Percentiles rank a stretch among this genome's conserved stretches.
Conservation (phyloP, 495 filamentous ascomycete genomes). For the Talaromyces nanjingensis region DNA sequence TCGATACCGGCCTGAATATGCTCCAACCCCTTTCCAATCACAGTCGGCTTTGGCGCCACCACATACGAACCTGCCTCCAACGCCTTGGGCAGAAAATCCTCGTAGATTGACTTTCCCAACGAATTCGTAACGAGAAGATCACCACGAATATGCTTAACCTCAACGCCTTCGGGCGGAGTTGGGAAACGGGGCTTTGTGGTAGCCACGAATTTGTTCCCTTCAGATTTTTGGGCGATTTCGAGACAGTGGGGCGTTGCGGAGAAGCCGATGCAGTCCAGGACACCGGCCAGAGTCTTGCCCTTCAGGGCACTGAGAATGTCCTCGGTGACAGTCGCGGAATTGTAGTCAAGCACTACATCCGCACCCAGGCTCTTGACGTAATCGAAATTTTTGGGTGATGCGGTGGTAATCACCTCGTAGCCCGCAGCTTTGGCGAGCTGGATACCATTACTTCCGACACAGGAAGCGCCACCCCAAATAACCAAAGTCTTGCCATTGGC, state of each 20-base stretch:
- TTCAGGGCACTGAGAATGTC: not conserved
- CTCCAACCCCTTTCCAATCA: not conserved
- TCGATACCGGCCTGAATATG: not conserved
- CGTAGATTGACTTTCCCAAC: conserved; percentile 3
- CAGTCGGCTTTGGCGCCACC: not conserved
- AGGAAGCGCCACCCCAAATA: conserved; percentile 44
- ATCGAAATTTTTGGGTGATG: conserved; percentile 34
- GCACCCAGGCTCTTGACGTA: conserved; percentile 39
- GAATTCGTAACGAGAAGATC: not conserved
- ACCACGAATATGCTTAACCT: not conserved
- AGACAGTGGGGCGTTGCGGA: not conserved
- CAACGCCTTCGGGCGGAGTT: not conserved
- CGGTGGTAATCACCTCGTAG: conserved; percentile 38
- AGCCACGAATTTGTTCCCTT: not conserved
- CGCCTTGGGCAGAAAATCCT: conserved; percentile 2
- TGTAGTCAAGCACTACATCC: conserved; percentile 37
- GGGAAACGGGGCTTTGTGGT: conserved; percentile 10
- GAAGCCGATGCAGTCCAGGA: conserved; percentile 1
- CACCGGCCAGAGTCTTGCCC: not conserved
- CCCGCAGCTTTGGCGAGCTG: conserved; percentile 35
- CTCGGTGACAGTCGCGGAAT: conserved; percentile 24
- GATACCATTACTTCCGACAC: conserved; percentile 32
- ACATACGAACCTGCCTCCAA: not conserved
- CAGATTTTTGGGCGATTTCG: not conserved
- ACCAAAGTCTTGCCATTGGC: conserved; percentile 15